Evolutionary conservation across 139 green algal genomes (phyloP).

Genomic region (Closterium sp.): DNA sequence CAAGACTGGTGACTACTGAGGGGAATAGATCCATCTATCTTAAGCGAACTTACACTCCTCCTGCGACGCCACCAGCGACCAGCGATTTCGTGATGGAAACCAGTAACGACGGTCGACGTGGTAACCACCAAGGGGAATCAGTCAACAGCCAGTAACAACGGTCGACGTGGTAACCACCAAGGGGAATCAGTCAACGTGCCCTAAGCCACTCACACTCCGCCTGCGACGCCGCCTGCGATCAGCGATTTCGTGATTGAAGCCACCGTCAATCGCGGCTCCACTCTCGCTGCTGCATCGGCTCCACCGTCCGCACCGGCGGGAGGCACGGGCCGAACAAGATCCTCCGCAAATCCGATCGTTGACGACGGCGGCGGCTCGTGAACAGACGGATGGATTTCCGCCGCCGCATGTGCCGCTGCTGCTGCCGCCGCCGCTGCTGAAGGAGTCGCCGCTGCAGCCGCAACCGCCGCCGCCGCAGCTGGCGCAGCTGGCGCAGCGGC

Average conservation of each 20-base stretch:
- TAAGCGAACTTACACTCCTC: slow-evolving; percentile 30
- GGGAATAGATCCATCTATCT: not conserved
- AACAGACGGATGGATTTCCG: not conserved
- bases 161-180: too few relatives aligned
- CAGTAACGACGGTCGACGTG: too few relatives aligned
- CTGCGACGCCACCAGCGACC: slow-evolving; percentile 27
- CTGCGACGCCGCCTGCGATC: slow-evolving; percentile 26
- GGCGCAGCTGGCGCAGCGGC: not conserved
- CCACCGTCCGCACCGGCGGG: not conserved
- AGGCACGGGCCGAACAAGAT: not conserved
- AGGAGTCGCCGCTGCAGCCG: not conserved
- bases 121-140: too few relatives aligned
- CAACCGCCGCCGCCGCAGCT: not conserved
- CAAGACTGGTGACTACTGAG: not conserved
- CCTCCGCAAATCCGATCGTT: not conserved
- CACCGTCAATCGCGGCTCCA: not conserved
- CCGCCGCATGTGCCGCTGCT: not conserved
- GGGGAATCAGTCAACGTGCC: too few relatives aligned
- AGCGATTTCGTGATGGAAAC: too few relatives aligned
- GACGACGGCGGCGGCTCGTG: not conserved
- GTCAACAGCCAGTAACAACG: too few relatives aligned
- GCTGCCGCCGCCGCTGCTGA: not conserved
- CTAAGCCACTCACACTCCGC: too few relatives aligned
- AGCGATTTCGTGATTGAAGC: not conserved
- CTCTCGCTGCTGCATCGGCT: not conserved